Base-by-base conservation (phyloP, 345 rosid species). In the Citrus mangshanensis region DNA sequence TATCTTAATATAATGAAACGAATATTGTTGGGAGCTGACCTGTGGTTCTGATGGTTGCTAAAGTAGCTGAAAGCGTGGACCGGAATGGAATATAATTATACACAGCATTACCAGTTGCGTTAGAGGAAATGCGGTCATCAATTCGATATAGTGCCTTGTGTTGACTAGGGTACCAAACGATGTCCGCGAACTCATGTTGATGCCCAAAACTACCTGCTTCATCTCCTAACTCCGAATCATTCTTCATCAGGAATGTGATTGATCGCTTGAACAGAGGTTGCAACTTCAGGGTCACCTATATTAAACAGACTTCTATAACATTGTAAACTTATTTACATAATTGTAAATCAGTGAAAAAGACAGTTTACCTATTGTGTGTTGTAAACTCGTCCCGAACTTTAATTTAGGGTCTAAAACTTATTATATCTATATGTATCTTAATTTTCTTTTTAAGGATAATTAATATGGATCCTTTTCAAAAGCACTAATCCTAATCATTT, bases 191-290 rank as follows among this genome's bases (percentile, higher is more conserved):
- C 78, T 94, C 98, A 27, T 94, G 94, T 73, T 80, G 71, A 6
- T 38, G 28, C 0, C 95, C 98, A 32, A 91, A 94, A 65, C 28
- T 82, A 9, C 61, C 58, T 0, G 83, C 89, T 73, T 83, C 64
- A 46, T 90, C 95, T 49, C 75, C 91, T 19, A 92, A 80, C 56
- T 87, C 85, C 7, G 38, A 27, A 65, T 94, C 97, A 32, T 77
- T 77, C 83, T 67, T 85, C 28, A 34, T 82, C 22, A 63, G 42
- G 25, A 85, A 91, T 0, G 81, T 85, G 4, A 94, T 71, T n/a
- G 93, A 91, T 71, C 95, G 85, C 80, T 90, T 94, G 87, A 94
- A 94, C 1, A 94, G 56, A 7, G 94, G 89, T 76, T 92, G 84
- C 68, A 94, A 72, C 70, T 84, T 74, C 38, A 94, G 84, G 8